Percentiles rank a stretch among this genome's conserved stretches.
These are phyloP conservation scores for Silene conica DNA, from an alignment of 148 eudicot species.

Conservation along the genomic window DNA sequence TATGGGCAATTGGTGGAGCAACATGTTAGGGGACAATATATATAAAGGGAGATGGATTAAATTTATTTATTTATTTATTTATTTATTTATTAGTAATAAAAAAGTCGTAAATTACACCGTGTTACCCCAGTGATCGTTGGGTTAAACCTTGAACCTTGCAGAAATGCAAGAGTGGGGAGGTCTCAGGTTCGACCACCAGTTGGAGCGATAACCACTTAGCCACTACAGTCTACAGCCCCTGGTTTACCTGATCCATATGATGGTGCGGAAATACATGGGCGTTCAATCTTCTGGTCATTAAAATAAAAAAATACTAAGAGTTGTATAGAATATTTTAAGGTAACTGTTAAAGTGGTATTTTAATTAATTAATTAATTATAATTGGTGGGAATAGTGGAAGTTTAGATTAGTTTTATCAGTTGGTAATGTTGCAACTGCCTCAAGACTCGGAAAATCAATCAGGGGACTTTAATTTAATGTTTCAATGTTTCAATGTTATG, in stretches of 20 bases:
- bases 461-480: conserved; percentile 21
- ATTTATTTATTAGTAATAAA: too few relatives aligned
- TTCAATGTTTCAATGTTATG: conserved; percentile 25
- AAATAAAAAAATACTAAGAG: neutral
- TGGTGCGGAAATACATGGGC: too few relatives aligned
- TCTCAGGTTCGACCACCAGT: too few relatives aligned
- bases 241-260: too few relatives aligned
- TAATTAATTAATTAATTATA: too few relatives aligned
- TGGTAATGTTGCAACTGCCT: conserved; percentile 26
- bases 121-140: too few relatives aligned
- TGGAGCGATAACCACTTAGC: too few relatives aligned
- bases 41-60: conserved; percentile 23
- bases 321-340: neutral
- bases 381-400: conserved; percentile 15
- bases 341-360: neutral
- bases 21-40: conserved; percentile 23
- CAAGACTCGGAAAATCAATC: conserved; percentile 11
- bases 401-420: conserved; percentile 19
- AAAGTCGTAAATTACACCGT: too few relatives aligned
- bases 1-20: conserved; percentile 7
- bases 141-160: too few relatives aligned
- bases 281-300: too few relatives aligned
- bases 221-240: too few relatives aligned
- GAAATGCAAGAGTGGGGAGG: too few relatives aligned
- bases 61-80: neutral